phyloP scores from a whole-genome alignment of 2,329 filamentous ascomycete species.

The Gnomoniopsis smithogilvyi region DNA sequence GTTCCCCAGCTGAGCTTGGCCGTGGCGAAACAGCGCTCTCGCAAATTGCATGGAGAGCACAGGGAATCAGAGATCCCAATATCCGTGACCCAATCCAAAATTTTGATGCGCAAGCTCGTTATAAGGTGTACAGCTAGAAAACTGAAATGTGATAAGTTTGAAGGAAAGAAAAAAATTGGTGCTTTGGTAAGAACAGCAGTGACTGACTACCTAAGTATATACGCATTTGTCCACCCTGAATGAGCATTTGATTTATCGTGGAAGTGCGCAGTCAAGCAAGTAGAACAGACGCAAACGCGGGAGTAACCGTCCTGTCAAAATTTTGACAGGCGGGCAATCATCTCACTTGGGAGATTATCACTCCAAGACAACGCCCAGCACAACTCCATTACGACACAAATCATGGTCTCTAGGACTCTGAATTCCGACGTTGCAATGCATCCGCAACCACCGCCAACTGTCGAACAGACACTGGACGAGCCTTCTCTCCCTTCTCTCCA shows the following conservation, averaged over 20 bases:
- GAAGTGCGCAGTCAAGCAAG: not conserved
- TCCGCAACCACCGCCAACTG: not conserved
- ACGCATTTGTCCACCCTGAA: constrained; percentile 15
- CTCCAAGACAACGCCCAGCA: no score
- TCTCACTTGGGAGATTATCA: no score
- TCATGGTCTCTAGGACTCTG: not conserved
- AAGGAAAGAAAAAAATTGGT: no score
- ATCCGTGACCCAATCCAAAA: not conserved
- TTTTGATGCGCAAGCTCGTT: not conserved
- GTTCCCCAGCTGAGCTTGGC: not conserved
- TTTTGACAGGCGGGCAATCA: not conserved
- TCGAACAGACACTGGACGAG: not conserved
- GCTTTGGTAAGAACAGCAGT: no score
- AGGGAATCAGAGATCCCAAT: not conserved
- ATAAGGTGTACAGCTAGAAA: not conserved
- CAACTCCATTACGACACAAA: not conserved
- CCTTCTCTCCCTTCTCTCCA: not conserved
- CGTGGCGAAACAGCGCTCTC: not conserved
- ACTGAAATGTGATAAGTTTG: not conserved
- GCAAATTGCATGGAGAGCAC: not conserved
- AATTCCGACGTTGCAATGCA: not conserved
- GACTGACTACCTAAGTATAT: not conserved
- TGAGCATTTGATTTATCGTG: not conserved
- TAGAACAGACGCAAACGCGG: not conserved
- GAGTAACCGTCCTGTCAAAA: not conserved